phyloP scores from a whole-genome alignment of 495 filamentous ascomycete genomes.

The Echria macrotheca region DNA sequence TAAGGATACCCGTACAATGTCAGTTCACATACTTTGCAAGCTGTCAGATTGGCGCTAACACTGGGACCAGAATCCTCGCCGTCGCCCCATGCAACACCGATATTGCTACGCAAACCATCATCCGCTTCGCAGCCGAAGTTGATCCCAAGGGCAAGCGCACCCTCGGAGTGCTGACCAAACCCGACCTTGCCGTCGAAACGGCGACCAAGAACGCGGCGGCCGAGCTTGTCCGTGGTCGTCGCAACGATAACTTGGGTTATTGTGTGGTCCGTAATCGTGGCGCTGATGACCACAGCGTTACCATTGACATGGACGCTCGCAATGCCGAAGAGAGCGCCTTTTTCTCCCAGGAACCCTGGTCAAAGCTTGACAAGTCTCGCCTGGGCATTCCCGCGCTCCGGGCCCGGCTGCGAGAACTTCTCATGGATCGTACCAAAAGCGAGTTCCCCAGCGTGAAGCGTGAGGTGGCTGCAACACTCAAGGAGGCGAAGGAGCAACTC shows the following conservation, averaged over 20 bases:
- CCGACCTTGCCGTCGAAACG: conserved; percentile 48
- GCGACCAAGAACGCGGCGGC: conserved; percentile 34
- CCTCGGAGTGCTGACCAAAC: conserved; percentile 56
- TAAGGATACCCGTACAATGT: conserved; percentile 19
- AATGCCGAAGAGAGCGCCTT: conserved; percentile 30
- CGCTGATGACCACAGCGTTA: conserved; percentile 23
- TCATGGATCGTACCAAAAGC: conserved; percentile 32
- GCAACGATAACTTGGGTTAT: conserved; percentile 46
- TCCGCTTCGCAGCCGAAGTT: conserved; percentile 43
- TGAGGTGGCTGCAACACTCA: conserved; percentile 24
- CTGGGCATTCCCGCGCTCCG: conserved; percentile 45
- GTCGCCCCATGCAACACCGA: conserved; percentile 56
- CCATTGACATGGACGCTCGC: conserved; percentile 18
- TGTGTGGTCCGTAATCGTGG: conserved; percentile 53
- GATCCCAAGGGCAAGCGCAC: conserved; percentile 49
- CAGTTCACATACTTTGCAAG: not conserved
- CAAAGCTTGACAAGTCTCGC: conserved; percentile 2
- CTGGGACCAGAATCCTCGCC: conserved; percentile 36
- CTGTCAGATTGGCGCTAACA: not conserved
- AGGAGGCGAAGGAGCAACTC: not conserved
- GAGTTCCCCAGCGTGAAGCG: conserved; percentile 41
- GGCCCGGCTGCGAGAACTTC: conserved; percentile 30
- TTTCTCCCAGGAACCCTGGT: conserved; percentile 31
- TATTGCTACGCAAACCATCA: conserved; percentile 54
- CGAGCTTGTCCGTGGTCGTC: conserved; percentile 37